These are phyloP conservation scores for Claviceps sp. DNA, from an alignment of 2,329 filamentous ascomycete genomes.

Conservation along the genomic window DNA sequence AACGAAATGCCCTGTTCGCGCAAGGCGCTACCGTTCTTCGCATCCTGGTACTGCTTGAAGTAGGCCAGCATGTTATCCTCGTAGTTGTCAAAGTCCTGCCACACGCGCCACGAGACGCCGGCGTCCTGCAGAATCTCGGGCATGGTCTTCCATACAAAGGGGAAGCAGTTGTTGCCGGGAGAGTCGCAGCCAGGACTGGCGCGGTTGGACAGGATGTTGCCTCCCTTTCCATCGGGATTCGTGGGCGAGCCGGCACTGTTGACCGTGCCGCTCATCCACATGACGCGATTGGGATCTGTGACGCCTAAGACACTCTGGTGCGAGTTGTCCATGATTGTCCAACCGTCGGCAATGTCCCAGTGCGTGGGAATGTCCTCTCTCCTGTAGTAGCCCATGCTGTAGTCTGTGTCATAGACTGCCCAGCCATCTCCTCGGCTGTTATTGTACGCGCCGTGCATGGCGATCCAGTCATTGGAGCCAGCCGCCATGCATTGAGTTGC, in stretches of 20 bases:
- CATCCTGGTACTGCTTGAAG: constrained; percentile 10
- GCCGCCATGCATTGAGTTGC: constrained; percentile 40
- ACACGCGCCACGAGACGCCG: constrained; percentile 36
- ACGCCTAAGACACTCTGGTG: constrained; percentile 9
- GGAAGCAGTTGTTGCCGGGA: constrained; percentile 33
- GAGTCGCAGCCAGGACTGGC: constrained; percentile 22
- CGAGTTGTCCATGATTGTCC: constrained; percentile 23
- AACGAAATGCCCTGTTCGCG: constrained; percentile 23
- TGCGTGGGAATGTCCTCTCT: constrained; percentile 38
- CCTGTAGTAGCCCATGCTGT: constrained; percentile 33
- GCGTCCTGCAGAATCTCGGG: constrained; percentile 34
- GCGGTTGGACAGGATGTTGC: constrained; percentile 22
- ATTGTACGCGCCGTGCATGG: constrained; percentile 38
- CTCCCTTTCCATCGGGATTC: constrained; percentile 23
- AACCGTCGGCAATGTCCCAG: constrained; percentile 40
- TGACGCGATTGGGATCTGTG: constrained; percentile 34
- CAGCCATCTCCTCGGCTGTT: constrained; percentile 35
- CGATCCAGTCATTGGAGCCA: constrained; percentile 35
- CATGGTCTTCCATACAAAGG: constrained; percentile 37
- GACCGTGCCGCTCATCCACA: constrained; percentile 26
- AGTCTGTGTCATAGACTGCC: constrained; percentile 17
- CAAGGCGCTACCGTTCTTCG: constrained; percentile 6
- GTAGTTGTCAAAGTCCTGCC: constrained; percentile 34
- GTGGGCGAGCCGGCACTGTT: constrained; percentile 29
- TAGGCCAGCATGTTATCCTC: constrained; percentile 41